Base-by-base conservation (phyloP, 2,329 filamentous ascomycete genomes). In the Calonectria honghensis region DNA sequence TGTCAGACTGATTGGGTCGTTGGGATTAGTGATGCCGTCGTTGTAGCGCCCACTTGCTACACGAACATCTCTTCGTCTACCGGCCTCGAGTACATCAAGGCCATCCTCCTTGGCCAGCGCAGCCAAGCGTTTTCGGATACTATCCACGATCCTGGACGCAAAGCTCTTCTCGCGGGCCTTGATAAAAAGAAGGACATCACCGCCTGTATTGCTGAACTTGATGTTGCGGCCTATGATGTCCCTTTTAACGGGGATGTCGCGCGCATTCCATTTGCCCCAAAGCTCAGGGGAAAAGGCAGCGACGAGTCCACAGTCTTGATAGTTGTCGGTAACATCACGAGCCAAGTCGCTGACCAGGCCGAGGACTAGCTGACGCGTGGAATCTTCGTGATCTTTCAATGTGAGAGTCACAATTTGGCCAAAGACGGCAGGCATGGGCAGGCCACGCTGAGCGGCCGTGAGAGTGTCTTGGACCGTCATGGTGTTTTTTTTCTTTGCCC, bases 21-120 rank as follows among this genome's bases (percentile, higher is more conserved):
- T 61, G n/a, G 57, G 57, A 39, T 61, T 61, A 35, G 57, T 61
- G 20, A 61, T 61, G 57, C 57, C 57, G n/a, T 61, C 57, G 29
- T 61, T 61, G 35, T 61, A 61, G n/a, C 32, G 32, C 9, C 57
- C 57, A 6, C 57, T 27, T 3, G 32, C 57, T 4, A 61, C 57
- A 9, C 35, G 32, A 27, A 61, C 6, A 24, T 61, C 57, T 61
- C 57, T 61, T 37, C 57, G n/a, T 29, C 24, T 61, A 13, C 57
- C 57, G 2, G 57, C 57, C 18, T 37, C n/a, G 6, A 61, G 32
- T 16, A 37, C 41, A 16, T 61, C 57, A 18, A 61, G 41, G 41
- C 41, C 10, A 6, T 45, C 18, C 6, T 39, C n/a, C 2, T 39
- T 37, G 13, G 32, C 32, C 13, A 61, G 35, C 1, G 6, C 35